Conservation (phyloP, 2,329 filamentous ascomycete species). For the Oidium heveae region DNA sequence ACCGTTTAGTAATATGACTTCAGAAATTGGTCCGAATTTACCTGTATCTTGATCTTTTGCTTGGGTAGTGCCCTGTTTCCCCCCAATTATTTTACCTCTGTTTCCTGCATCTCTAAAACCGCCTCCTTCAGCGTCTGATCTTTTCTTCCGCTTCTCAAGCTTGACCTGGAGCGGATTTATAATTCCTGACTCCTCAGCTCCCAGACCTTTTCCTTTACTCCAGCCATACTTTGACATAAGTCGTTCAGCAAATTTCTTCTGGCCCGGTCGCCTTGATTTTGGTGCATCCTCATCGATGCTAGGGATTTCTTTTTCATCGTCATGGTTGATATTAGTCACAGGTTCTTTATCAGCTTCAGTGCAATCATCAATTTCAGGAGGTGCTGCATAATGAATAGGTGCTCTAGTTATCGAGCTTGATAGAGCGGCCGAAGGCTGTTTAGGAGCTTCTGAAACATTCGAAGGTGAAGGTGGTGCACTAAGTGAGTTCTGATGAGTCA, state of each 20-base stretch:
- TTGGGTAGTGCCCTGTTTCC: slow-evolving; percentile 25
- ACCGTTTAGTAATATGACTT: slow-evolving; percentile 56
- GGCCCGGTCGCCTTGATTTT: slow-evolving; percentile 45
- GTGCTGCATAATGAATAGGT: slow-evolving; percentile 46
- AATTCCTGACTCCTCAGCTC: slow-evolving; percentile 61
- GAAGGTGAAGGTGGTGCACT: background rate
- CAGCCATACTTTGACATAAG: slow-evolving; percentile 89
- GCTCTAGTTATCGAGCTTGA: slow-evolving; percentile 48
- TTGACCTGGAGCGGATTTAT: slow-evolving; percentile 61
- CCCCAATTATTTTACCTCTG: slow-evolving; percentile 60
- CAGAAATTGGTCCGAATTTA: slow-evolving; percentile 49
- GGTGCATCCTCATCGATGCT: slow-evolving; percentile 15
- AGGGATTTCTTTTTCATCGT: slow-evolving; percentile 14
- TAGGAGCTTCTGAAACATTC: background rate
- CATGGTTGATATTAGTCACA: slow-evolving; percentile 18
- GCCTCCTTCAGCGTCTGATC: slow-evolving; percentile 52
- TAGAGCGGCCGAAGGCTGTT: slow-evolving; percentile 11
- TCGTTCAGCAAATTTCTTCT: slow-evolving; percentile 63
- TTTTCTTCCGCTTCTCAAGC: slow-evolving; percentile 65
- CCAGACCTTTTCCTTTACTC: slow-evolving; percentile 68
- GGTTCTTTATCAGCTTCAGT: slow-evolving; percentile 26
- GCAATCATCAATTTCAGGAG: slow-evolving; percentile 24
- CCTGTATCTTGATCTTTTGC: slow-evolving; percentile 19
- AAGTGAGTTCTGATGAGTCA: slow-evolving; percentile 3
- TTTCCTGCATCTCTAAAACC: slow-evolving; percentile 43